These are phyloP conservation scores for Tulasnella sp. DNA, from an alignment of 768 basidiomycete species.

Conservation along the genomic window DNA sequence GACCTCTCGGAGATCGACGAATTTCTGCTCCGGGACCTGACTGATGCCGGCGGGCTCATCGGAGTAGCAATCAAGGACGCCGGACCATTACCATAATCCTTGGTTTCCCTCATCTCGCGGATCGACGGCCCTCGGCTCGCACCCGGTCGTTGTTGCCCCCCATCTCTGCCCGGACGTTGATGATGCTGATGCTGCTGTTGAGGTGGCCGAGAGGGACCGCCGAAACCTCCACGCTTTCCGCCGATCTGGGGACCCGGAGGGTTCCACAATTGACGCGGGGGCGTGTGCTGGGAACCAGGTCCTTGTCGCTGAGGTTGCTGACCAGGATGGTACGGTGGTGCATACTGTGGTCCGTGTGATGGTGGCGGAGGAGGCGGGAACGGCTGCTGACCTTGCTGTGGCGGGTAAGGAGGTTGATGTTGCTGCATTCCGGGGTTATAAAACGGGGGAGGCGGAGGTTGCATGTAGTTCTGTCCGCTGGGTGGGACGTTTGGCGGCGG, in stretches of 20 bases:
- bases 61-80: constrained; percentile 7
- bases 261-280: constrained; percentile 25
- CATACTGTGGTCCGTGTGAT: background rate
- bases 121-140: background rate
- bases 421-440: constrained; percentile 13
- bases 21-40: background rate
- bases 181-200: background rate
- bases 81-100: background rate
- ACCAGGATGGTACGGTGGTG: constrained; percentile 30
- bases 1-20: constrained; percentile 5
- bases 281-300: constrained; percentile 23
- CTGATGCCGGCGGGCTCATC: background rate
- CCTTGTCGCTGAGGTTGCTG: constrained; percentile 28
- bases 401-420: constrained; percentile 14
- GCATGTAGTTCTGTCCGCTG: constrained; percentile 3
- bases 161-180: background rate
- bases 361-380: constrained; percentile 15
- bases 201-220: background rate
- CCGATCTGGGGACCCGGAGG: constrained; percentile 24
- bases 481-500: background rate
- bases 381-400: constrained; percentile 21
- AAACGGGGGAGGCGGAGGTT: constrained; percentile 15
- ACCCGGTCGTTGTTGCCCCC: background rate
- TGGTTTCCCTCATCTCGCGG: background rate
- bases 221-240: constrained; percentile 18